phyloP scores from a whole-genome alignment of 768 basidiomycete species.

The Suillus paluster region DNA sequence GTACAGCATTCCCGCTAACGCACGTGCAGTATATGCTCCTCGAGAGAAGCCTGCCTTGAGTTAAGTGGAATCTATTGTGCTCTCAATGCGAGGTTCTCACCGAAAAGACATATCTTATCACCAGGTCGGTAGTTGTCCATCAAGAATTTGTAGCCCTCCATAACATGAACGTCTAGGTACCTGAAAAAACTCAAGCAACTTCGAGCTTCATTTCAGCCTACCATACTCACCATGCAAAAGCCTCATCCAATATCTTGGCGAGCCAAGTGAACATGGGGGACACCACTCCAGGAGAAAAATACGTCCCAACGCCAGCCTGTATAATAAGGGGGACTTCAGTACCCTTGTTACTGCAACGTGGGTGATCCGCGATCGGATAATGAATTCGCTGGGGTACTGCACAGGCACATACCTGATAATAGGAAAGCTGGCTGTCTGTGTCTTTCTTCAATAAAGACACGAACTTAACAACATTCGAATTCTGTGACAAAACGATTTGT shows the following conservation, averaged over 20 bases:
- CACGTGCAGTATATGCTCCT: conserved; percentile 67
- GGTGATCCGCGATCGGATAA: not conserved
- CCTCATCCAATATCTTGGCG: conserved; percentile 67
- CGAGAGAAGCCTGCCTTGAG: conserved; percentile 69
- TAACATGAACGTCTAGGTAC: conserved; percentile 73
- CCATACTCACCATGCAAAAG: conserved; percentile 66
- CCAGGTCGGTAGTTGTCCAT: conserved; percentile 80
- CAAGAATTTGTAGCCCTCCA: conserved; percentile 75
- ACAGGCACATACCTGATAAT: conserved; percentile 63
- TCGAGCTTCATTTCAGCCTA: not conserved
- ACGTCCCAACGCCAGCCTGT: conserved; percentile 52
- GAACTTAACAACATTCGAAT: conserved; percentile 74
- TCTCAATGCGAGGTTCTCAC: conserved; percentile 35
- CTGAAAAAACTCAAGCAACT: conserved; percentile 33
- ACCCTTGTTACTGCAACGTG: not conserved
- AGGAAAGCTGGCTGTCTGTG: conserved; percentile 59
- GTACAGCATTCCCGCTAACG: conserved; percentile 74
- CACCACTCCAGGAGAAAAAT: conserved; percentile 68
- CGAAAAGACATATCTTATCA: conserved; percentile 77
- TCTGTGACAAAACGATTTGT: conserved; percentile 33
- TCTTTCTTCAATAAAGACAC: conserved; percentile 70
- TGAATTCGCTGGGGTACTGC: not conserved
- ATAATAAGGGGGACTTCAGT: not conserved
- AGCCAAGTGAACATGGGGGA: conserved; percentile 60
- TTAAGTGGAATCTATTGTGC: conserved; percentile 17